Conservation (phyloP, 208 protist genomes). For the Leishmania guyanensis region DNA sequence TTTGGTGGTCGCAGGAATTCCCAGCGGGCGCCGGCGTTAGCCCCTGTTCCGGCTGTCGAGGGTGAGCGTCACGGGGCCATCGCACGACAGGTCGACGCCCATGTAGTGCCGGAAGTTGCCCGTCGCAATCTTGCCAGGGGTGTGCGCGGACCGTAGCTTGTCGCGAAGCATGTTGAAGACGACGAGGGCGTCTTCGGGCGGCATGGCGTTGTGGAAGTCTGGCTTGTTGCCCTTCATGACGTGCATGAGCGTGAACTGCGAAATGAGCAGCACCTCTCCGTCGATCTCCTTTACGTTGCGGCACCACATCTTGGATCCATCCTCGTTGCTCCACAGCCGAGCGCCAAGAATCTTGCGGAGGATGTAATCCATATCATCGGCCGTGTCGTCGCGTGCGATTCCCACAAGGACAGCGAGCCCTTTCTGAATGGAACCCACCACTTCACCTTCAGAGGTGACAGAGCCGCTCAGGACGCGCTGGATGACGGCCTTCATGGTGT, state of each 20-base stretch:
- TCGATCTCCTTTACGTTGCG: conserved; percentile 83
- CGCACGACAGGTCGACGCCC: conserved; percentile 66
- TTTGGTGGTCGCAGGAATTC: no score
- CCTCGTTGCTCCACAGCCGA: conserved; percentile 71
- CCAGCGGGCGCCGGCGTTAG: neutral
- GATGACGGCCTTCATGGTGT: conserved; percentile 82
- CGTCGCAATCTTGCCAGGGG: conserved; percentile 45
- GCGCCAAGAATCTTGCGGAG: conserved; percentile 74
- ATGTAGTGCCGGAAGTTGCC: conserved; percentile 91
- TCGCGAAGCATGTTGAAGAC: conserved; percentile 86
- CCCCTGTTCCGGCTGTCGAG: conserved; percentile 69
- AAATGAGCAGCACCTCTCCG: conserved; percentile 85
- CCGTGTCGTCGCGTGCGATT: conserved; percentile 75
- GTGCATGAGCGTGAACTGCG: conserved; percentile 92
- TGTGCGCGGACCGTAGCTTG: conserved; percentile 28
- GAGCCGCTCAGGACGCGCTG: conserved; percentile 74
- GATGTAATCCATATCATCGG: conserved; percentile 82
- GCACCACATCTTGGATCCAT: conserved; percentile 72
- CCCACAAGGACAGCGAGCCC: conserved; percentile 85
- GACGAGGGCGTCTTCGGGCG: conserved; percentile 52
- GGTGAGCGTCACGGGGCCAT: conserved; percentile 90
- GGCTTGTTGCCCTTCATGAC: conserved; percentile 91
- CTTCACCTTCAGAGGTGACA: conserved; percentile 67
- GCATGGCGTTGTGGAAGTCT: conserved; percentile 93
- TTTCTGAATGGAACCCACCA: conserved; percentile 76